phyloP scores from a whole-genome alignment of 768 basidiomycete genomes.

The Suillus brevipes region DNA sequence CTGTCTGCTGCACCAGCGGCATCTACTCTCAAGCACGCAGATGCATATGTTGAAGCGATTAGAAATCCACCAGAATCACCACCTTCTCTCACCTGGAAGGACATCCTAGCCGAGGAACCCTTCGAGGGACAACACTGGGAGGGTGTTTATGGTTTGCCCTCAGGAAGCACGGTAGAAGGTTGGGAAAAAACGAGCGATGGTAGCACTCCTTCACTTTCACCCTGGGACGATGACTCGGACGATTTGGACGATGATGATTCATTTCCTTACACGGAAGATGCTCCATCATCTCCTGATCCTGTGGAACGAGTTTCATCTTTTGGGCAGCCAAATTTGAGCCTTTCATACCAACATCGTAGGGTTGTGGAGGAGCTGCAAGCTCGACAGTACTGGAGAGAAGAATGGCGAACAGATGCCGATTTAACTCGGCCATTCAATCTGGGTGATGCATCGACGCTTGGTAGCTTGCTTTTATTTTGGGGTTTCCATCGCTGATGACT shows the following conservation, averaged over 20 bases:
- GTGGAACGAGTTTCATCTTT: constrained; percentile 15
- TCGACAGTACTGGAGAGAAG: constrained; percentile 73
- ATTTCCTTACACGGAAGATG: constrained; percentile 4
- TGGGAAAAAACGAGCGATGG: constrained; percentile 50
- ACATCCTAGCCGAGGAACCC: constrained; percentile 80
- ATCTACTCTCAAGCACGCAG: constrained; percentile 53
- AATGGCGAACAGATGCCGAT: constrained; percentile 55
- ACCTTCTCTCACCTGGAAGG: constrained; percentile 64
- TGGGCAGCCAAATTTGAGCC: constrained; percentile 27
- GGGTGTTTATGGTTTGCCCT: constrained; percentile 58
- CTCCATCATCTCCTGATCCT: constrained; percentile 6
- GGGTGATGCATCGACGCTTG: constrained; percentile 72
- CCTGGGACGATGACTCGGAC: constrained; percentile 58
- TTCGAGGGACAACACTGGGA: constrained; percentile 88
- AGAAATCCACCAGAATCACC: constrained; percentile 43
- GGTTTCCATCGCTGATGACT: background rate
- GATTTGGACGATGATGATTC: constrained; percentile 23
- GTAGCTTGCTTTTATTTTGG: constrained; percentile 33
- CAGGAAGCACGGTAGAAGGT: constrained; percentile 45
- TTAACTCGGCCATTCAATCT: constrained; percentile 53
- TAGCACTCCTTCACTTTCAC: constrained; percentile 69
- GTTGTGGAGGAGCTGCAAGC: constrained; percentile 62
- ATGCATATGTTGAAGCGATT: constrained; percentile 48
- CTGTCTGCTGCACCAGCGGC: constrained; percentile 55
- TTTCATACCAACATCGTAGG: constrained; percentile 43